Evolutionary conservation across 1,284 basidiomycete genomes (phyloP), one percentile per base, ranked within the genome.

Genomic region (Apiotrichum akiyoshidainum): DNA sequence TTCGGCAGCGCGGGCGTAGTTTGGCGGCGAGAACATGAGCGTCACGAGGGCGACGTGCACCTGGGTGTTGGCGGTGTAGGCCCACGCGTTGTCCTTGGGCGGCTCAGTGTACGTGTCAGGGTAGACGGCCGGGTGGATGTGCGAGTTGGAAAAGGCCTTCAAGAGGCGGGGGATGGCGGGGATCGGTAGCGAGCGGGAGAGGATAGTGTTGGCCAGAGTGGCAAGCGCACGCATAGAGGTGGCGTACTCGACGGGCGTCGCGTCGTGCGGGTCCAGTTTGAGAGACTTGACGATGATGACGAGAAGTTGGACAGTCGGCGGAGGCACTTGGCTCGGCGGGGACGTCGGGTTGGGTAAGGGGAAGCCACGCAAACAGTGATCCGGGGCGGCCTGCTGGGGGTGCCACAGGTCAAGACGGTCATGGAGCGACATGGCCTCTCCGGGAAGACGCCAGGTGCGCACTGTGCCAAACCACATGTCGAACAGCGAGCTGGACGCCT

Each of bases 381-480:
- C 65, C 5, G 73, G 60, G 1, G 70, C 67, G 5, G 72, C 59
- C 21, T 74, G 67, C 26, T 65, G 57, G 0, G 77, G 77, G 63
- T 78, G 77, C 77, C 77, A 78, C 6, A 78, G 68, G 54, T 75
- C 74, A 33, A 77, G 58, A 21, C 73, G 61, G 45, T 74, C 76
- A 33, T 76, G 71, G 2, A 74, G 77, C 0, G 74, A 74, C 10
- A 78, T 31, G 1, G 70, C 65, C 62, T 78, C 77, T 17, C 77
- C 77, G 1, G 76, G 77, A n/a, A 75, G 54, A 21, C 65, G 58
- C 76, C 76, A 77, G 0, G 74, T 73, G 35, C 77, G 61, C 1
- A 78, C 71, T 2, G 71, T 72, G 33, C 67, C 70, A 64, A 76
- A 78, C 74, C 75, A 78, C 26, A 65, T 57, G 50, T 67, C 65